Conservation (phyloP, 192 early-diverging fungal species). For the Coemansia reversa region DNA sequence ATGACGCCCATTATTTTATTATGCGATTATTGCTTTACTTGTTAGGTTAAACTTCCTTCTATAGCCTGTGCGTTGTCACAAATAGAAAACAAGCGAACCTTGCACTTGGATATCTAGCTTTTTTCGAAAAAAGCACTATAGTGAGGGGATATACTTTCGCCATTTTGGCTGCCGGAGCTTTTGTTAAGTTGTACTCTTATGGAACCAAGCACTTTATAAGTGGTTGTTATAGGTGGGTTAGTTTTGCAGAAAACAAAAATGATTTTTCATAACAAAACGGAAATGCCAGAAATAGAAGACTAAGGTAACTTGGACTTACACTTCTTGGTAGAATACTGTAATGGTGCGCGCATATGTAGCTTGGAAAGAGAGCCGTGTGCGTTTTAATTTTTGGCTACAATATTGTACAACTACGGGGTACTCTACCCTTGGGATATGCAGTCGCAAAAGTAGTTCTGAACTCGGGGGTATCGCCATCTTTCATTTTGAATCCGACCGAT, state of each 20-base stretch:
- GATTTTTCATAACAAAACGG: neutral
- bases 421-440: neutral
- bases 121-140: too few species aligned
- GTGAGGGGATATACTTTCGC: too few species aligned
- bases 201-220: neutral
- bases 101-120: too few species aligned
- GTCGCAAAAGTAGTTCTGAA: neutral
- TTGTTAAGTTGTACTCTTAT: too few species aligned
- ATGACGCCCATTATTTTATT: neutral
- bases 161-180: too few species aligned
- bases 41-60: neutral
- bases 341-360: neutral
- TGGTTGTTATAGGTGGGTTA: neutral
- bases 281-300: neutral
- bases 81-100: too few species aligned
- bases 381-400: neutral
- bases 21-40: neutral
- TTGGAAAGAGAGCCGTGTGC: neutral
- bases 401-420: neutral
- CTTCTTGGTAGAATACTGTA: neutral
- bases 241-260: neutral
- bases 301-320: neutral
- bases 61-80: too few species aligned
- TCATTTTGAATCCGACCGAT: neutral
- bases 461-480: neutral